Conservation (phyloP, 2,329 filamentous ascomycete genomes). For the Fusarium odoratissimum region DNA sequence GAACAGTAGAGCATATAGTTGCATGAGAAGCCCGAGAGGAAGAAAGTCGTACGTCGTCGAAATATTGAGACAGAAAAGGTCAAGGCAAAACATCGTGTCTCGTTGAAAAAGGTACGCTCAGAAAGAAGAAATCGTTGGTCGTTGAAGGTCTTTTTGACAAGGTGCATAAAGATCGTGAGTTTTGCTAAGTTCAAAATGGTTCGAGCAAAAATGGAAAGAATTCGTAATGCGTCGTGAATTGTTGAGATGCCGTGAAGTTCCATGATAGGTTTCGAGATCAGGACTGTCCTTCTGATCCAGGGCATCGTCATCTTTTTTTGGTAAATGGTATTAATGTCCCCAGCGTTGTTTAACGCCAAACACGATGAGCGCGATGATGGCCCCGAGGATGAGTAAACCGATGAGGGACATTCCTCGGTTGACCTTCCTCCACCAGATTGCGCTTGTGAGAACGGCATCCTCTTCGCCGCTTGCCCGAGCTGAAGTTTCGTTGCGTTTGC, state of each 20-base stretch:
- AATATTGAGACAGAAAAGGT: conserved; percentile 28
- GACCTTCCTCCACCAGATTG: conserved; percentile 69
- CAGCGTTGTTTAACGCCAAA: conserved; percentile 64
- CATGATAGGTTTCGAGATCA: conserved; percentile 11
- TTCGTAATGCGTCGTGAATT: conserved; percentile 45
- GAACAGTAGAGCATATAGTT: not conserved
- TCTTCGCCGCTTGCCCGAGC: conserved; percentile 52
- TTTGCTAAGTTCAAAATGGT: conserved; percentile 29
- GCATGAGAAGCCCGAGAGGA: not conserved
- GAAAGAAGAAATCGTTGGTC: conserved; percentile 41
- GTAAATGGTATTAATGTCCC: conserved; percentile 45
- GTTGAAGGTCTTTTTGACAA: conserved; percentile 32
- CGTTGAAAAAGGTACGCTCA: conserved; percentile 32
- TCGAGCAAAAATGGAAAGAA: conserved; percentile 34
- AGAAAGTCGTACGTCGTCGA: conserved; percentile 27
- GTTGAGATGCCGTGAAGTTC: conserved; percentile 41
- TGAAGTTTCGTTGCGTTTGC: conserved; percentile 51
- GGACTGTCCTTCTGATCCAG: conserved; percentile 1
- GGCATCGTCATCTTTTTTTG: conserved; percentile 37
- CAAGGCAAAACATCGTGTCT: conserved; percentile 39
- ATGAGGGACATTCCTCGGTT: conserved; percentile 69
- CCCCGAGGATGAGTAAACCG: conserved; percentile 65
- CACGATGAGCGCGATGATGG: conserved; percentile 63
- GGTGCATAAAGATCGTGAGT: conserved; percentile 40
- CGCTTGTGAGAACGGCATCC: conserved; percentile 62